Evolutionary conservation across 1,284 basidiomycete species (phyloP).

Genomic region (Cryptococcus jaspeensis): DNA sequence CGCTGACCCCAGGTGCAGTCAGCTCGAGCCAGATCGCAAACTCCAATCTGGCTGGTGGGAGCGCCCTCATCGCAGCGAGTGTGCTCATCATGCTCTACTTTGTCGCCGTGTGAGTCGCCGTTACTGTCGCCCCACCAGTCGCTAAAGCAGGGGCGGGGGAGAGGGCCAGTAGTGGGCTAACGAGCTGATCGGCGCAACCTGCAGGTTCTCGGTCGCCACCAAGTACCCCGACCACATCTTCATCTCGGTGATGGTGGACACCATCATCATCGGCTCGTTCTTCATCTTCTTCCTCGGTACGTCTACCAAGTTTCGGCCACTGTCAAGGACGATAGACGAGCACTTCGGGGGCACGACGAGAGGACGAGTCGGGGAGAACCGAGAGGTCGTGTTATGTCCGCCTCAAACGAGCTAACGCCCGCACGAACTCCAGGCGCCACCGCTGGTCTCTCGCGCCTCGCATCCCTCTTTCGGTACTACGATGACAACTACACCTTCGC

Average conservation of each 20-base stretch:
- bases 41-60: constrained; percentile 28
- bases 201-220: constrained; percentile 23
- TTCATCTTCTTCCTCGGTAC: constrained; percentile 30
- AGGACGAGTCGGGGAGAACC: too few species aligned
- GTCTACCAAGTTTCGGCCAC: too few species aligned
- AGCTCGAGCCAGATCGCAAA: constrained; percentile 13
- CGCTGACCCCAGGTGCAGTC: neutral
- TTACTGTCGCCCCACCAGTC: too few species aligned
- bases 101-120: constrained; percentile 26
- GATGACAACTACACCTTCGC: constrained; percentile 6
- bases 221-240: constrained; percentile 20
- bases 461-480: constrained; percentile 4
- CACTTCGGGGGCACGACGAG: too few species aligned
- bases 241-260: constrained; percentile 33
- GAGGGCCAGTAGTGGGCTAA: neutral
- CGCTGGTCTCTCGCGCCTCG: constrained; percentile 11
- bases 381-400: too few species aligned
- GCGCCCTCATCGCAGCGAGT: constrained; percentile 36
- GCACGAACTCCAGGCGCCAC: constrained; percentile 6
- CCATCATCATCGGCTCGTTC: constrained; percentile 24
- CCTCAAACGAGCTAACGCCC: too few species aligned
- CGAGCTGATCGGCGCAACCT: neutral
- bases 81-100: constrained; percentile 32
- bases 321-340: neutral
- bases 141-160: too few species aligned